Base-by-base conservation (phyloP, 495 filamentous ascomycete genomes). In the Penicillium alfredii region DNA sequence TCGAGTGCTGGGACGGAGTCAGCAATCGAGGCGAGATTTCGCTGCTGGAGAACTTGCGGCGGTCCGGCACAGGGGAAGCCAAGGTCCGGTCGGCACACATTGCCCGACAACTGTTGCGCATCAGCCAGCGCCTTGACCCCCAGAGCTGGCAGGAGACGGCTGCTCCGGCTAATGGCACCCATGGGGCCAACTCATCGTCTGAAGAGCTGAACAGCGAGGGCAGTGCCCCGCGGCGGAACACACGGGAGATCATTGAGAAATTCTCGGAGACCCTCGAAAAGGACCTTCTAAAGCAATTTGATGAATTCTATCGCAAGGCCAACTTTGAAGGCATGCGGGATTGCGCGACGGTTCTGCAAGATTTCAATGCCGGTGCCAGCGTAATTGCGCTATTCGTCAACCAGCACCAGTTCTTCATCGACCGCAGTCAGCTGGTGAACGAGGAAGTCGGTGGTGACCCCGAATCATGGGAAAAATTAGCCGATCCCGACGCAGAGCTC, bases 381-480 rank as follows among this genome's bases (percentile, higher is more conserved):
- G 92, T 95, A 30, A 89, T 96, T 51, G 88, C 83, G 18, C 71
- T 88, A 30, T 99, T 95, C 55, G 90, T 99, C 47, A 99, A 99
- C 60, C 93, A 99, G 61, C 93, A 97, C 64, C 83, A 94, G 53
- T 97, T 97, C 64, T 99, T 99, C 65, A 96, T 99, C 49, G 88
- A 96, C 47, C 71, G 86, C 10, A 86, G 82, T 53, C 85, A 93
- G 49, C 66, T 95, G 42, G 81, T 94, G 11, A 88, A 86, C 0
- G 93, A 96, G 44, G 90, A 99, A 55, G 80, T 97, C 11, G 82
- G 69, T 20, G 79, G 78, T 4, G 88, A 94, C 52, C 74, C 76
- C 14, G 88, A 94, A 47, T 81, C 76, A 11, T 87, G 89, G 87
- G 88, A 97, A 38, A 82, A 79, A 46, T 67, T 97, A 22, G 88